A percentile compares a stretch with the other conserved stretches of the same genome.
These are phyloP conservation scores for Lactarius sanguifluus DNA, from an alignment of 768 basidiomycete species.

Conservation along the genomic window DNA sequence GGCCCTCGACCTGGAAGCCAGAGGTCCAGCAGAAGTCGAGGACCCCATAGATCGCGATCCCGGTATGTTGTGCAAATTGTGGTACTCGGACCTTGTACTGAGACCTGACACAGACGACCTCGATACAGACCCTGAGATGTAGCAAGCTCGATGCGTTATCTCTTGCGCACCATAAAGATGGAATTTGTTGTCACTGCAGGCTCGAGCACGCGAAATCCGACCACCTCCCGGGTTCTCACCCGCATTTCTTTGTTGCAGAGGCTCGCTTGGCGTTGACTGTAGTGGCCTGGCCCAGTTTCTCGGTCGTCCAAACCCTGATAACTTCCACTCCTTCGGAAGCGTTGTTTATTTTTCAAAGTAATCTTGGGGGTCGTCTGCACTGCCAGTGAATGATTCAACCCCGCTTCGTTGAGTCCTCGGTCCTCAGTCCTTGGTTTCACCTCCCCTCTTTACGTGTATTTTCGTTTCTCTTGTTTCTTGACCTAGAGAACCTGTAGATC, in stretches of 20 bases:
- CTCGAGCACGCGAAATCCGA: not conserved
- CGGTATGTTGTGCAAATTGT: not conserved
- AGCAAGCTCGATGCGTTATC: not conserved
- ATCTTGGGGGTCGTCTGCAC: not conserved
- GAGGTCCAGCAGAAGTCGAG: not conserved
- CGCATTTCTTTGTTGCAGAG: not conserved
- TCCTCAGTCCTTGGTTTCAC: not conserved
- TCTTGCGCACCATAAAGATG: not conserved
- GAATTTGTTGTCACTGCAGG: not conserved
- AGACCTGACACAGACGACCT: not conserved
- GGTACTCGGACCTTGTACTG: not conserved
- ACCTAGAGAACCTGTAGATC: not conserved
- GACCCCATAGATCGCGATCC: not conserved
- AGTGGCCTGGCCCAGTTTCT: not conserved
- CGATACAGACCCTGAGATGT: not conserved
- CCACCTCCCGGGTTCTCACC: not conserved
- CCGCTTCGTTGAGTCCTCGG: not conserved
- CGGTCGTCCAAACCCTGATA: not conserved
- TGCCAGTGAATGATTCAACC: not conserved
- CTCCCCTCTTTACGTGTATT: not conserved
- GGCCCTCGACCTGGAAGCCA: not conserved
- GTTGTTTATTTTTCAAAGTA: not conserved
- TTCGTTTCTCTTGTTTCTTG: not conserved
- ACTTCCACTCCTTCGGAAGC: not conserved
- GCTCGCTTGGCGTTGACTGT: not conserved